Conservation (phyloP, 2,329 filamentous ascomycete species). For the Venturia effusa region DNA sequence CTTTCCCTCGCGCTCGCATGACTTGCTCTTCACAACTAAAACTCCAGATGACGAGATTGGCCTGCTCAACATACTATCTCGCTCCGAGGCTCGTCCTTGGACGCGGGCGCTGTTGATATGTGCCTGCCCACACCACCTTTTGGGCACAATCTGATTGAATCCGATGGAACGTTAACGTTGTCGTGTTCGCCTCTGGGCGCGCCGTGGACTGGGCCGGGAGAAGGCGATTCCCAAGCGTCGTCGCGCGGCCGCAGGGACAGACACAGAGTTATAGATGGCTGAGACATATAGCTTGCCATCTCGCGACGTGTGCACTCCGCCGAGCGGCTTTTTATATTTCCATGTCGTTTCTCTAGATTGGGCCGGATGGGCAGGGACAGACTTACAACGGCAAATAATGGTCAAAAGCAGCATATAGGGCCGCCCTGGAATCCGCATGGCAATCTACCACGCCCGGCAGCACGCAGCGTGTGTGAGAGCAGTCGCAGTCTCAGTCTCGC, state of each 20-base stretch:
- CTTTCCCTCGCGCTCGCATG: background rate
- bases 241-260: background rate
- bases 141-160: conserved; percentile 9
- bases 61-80: conserved; percentile 4
- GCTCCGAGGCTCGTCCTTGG: background rate
- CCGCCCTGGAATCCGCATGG: background rate
- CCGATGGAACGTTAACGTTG: conserved; percentile 8
- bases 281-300: background rate
- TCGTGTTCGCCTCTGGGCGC: background rate
- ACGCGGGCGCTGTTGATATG: conserved; percentile 10
- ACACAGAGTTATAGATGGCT: background rate
- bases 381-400: background rate
- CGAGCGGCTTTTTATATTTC: conserved; percentile 3
- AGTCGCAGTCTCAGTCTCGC: no score
- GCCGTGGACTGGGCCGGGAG: background rate
- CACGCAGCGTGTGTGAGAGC: no score
- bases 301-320: conserved; percentile 1
- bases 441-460: background rate
- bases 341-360: conserved; percentile 4
- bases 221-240: background rate
- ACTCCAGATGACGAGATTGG: conserved; percentile 9
- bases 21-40: conserved; percentile 8
- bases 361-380: background rate
- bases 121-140: conserved; percentile 9
- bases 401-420: background rate